Evolutionary conservation across 1,284 basidiomycete genomes (phyloP), one percentile per base, ranked within the genome.

Genomic region (Grifola frondosa): DNA sequence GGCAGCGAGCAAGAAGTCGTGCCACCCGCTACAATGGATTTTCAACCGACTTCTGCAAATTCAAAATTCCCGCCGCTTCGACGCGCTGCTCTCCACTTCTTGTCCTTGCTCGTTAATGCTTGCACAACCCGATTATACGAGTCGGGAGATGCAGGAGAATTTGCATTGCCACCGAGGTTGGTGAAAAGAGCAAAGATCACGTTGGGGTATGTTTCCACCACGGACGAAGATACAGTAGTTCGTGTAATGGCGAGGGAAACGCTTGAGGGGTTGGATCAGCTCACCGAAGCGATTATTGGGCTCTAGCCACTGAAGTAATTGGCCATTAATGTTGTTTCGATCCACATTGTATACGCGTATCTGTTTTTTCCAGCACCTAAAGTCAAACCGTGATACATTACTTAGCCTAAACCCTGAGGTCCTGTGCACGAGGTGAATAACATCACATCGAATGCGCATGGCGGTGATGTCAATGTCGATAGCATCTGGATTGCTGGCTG

Each of bases 171-270:
- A 1, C 56, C 62, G 5, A 55, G 62, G 1, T 58, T 77, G 6
- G 55, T 84, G 16, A 70, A 64, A 40, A 72, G 87, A 38, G 77
- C 80, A n/a, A 74, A 65, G 50, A 70, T 73, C 4, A 86, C 87
- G 0, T 60, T 95, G 34, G 71, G 74, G 2, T 95, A 95, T 59
- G 69, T 93, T 24, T 69, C 80, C 22, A 69, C 71, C 11, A 85
- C 82, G 38, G 92, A 96, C 60, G 74, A 71, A 46, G 92, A 96
- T 57, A 68, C 63, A 35, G 69, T 90, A 17, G 85, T 86, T 22
- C 73, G 84, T 37, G 78, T 83, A 15, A 91, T 94, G 82, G 90
- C 92, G 6, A 75, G 75, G 46, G 90, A 94, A 62, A 77, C 81
- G 5, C 62, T 67, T 4, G 84, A 85, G 52, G 71, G 68, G 20